phyloP scores from a whole-genome alignment of 169 alveolate species.

The Babesia bovis region DNA sequence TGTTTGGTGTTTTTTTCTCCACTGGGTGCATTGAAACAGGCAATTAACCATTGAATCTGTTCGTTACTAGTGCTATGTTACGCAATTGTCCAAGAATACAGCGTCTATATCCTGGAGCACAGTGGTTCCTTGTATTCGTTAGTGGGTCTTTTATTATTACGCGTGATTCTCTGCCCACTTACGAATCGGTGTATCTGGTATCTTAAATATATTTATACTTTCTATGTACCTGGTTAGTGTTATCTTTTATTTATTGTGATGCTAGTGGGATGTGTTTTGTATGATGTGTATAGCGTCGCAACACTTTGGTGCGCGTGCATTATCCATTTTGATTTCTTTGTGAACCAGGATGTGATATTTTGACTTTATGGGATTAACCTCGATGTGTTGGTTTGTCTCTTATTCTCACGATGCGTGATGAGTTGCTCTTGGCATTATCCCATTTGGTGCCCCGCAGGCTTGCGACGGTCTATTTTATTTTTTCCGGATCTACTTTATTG shows the following conservation, averaged over 20 bases:
- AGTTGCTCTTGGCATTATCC: background rate
- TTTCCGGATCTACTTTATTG: constrained; percentile 24
- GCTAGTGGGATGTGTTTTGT: too few relatives aligned
- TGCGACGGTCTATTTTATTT: constrained; percentile 43
- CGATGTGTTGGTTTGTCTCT: background rate
- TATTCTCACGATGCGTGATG: constrained; percentile 27
- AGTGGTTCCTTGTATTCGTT: too few relatives aligned
- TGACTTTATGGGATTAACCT: background rate
- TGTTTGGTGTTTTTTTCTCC: too few relatives aligned
- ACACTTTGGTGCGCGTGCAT: constrained; percentile 1
- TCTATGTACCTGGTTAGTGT: too few relatives aligned
- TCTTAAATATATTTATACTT: background rate
- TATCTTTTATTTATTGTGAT: too few relatives aligned
- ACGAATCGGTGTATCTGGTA: constrained; percentile 3
- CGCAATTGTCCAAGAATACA: too few relatives aligned
- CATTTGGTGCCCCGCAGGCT: constrained; percentile 36
- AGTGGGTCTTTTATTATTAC: background rate
- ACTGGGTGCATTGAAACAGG: too few relatives aligned
- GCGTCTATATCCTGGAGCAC: too few relatives aligned
- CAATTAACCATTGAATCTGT: too few relatives aligned
- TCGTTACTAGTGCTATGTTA: too few relatives aligned
- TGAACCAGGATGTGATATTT: background rate
- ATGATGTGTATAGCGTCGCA: background rate
- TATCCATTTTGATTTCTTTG: background rate
- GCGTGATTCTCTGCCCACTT: background rate